Conservation (phyloP, 352 stramenopile genomes). For the Pythium coloratum region DNA sequence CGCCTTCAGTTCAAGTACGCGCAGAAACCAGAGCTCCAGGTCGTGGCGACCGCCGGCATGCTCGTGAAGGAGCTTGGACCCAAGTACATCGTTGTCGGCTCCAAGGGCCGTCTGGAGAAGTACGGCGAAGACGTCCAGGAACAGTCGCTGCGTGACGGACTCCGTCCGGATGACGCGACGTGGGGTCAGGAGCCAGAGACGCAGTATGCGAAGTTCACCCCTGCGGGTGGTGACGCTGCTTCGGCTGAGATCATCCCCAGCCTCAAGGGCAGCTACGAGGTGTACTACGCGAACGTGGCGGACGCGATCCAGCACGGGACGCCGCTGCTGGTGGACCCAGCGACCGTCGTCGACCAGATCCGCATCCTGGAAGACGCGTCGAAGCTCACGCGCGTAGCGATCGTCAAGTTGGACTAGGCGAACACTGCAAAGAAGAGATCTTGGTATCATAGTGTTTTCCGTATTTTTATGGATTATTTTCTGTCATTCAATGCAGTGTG, state of each 20-base stretch:
- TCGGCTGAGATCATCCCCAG: slow-evolving; percentile 36
- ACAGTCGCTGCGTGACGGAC: slow-evolving; percentile 50
- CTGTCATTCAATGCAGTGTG: background rate
- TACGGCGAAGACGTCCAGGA: slow-evolving; percentile 70
- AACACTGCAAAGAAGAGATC: no score
- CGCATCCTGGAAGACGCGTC: slow-evolving; percentile 74
- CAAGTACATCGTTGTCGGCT: slow-evolving; percentile 69
- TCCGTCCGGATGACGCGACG: slow-evolving; percentile 43
- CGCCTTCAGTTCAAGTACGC: slow-evolving; percentile 64
- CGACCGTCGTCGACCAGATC: slow-evolving; percentile 59
- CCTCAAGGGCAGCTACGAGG: slow-evolving; percentile 51
- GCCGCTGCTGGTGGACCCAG: slow-evolving; percentile 51
- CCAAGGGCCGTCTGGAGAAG: slow-evolving; percentile 57
- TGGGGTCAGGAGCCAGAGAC: slow-evolving; percentile 57
- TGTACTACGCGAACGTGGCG: slow-evolving; percentile 75
- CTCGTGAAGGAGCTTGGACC: slow-evolving; percentile 55
- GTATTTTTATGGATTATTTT: no score
- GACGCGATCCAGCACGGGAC: slow-evolving; percentile 53
- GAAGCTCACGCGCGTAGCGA: slow-evolving; percentile 24
- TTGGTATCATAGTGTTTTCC: no score
- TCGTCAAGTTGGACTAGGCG: slow-evolving; percentile 8
- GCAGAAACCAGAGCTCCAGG: slow-evolving; percentile 39
- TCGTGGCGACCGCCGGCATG: slow-evolving; percentile 70
- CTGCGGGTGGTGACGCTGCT: slow-evolving; percentile 22
- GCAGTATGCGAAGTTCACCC: slow-evolving; percentile 46